A percentile compares a stretch with the other conserved stretches of the same genome.
Evolutionary conservation across 73 alveolate species (phyloP).

Genomic region (Paramecium tetraurelia): DNA sequence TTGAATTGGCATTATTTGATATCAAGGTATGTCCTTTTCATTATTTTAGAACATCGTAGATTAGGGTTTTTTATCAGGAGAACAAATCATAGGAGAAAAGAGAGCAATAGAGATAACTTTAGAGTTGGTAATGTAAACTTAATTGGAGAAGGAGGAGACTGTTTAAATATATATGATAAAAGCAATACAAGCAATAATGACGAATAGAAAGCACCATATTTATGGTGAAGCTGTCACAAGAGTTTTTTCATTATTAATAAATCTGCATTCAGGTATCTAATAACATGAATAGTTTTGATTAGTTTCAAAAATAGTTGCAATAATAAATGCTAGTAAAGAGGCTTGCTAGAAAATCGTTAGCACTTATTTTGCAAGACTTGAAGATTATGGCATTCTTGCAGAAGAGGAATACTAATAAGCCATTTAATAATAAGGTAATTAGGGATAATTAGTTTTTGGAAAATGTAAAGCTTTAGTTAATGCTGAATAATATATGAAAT

Average conservation of each 20-base stretch:
- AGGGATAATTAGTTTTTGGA: background rate
- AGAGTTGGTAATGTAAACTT: background rate
- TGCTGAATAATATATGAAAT: constrained; percentile 12
- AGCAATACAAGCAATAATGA: constrained; percentile 12
- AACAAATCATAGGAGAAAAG: background rate
- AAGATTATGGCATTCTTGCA: constrained; percentile 6
- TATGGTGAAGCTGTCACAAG: constrained; percentile 5
- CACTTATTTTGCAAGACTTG: background rate
- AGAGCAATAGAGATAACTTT: background rate
- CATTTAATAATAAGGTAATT: background rate
- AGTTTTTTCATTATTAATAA: background rate
- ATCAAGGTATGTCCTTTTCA: background rate
- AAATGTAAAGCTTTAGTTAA: background rate
- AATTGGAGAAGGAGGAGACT: background rate
- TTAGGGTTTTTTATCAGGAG: background rate
- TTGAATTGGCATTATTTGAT: constrained; percentile 40
- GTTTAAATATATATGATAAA: constrained; percentile 23
- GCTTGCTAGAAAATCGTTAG: constrained; percentile 18
- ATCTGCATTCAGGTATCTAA: background rate
- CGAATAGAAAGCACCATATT: background rate
- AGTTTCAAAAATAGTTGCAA: background rate
- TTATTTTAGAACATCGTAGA: background rate
- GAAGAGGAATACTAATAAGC: background rate
- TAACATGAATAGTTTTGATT: background rate
- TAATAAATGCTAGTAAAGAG: background rate